Evolutionary conservation across 352 stramenopile genomes (phyloP), one percentile per base, ranked within the genome.

Genomic region (Globisporangium splendens): DNA sequence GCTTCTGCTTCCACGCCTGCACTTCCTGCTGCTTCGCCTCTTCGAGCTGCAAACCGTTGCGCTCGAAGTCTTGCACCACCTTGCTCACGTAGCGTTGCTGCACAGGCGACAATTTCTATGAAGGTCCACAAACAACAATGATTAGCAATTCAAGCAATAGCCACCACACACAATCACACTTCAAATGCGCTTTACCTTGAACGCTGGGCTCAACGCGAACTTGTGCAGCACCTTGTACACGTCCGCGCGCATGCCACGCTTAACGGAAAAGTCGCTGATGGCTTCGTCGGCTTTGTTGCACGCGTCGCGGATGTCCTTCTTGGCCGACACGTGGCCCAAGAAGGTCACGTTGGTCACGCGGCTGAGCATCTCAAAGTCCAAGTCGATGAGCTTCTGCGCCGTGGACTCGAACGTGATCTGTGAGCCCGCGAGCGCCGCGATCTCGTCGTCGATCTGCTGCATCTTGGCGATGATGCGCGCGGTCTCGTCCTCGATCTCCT

Each of bases 301-400:
- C 8, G 86, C 86, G 57, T 95, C 86, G 20, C 86, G 78, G 33
- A 91, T 83, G 24, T 65, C 70, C 59, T 87, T 84, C 59, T 77
- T 66, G 13, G 69, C 66, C 35, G 75, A 80, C 55, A 91, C 86
- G 64, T 96, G 83, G 20, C 86, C 79, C 33, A 96, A 66, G 67
- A 96, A 96, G 49, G 87, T 96, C 54, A 90, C 80, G 53, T 91
- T 91, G 15, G 74, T 89, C 39, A 96, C 70, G 49, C 83, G 80
- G 52, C 72, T 86, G 59, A 93, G 77, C 69, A 93, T 88, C 62
- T 96, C 89, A 58, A 81, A 86, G 60, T 96, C 86, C 41, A 93
- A 66, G 24, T 93, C 82, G 46, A 86, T 81, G 53, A 95, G 66
- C 64, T 83, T 89, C 64, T 89, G 75, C 56, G 86, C 77, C n/a